Percentiles rank a stretch among this genome's conserved stretches.
Conservation (phyloP, 495 filamentous ascomycete genomes). For the Cudoniella acicularis region DNA sequence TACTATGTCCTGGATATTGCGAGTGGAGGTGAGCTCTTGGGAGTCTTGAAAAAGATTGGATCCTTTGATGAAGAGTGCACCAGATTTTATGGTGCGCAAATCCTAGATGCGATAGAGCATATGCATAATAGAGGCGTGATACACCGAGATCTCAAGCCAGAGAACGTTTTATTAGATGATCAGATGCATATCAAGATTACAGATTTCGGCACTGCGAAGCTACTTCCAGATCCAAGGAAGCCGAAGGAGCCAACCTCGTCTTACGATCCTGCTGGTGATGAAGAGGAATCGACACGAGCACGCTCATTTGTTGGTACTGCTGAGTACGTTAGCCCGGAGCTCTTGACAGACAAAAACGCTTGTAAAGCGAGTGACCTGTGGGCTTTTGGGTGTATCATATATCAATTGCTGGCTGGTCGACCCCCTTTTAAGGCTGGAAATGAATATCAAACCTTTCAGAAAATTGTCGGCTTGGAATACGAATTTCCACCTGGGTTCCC, state of each 20-base stretch:
- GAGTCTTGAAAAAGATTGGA: constrained; percentile 86
- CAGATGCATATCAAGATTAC: constrained; percentile 99
- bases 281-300: constrained; percentile 66
- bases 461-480: constrained; percentile 92
- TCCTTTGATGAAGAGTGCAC: constrained; percentile 97
- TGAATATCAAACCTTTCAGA: constrained; percentile 97
- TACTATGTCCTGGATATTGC: constrained; percentile 97
- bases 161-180: constrained; percentile 92
- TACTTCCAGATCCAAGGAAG: constrained; percentile 61
- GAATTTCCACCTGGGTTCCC: constrained; percentile 92
- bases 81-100: constrained; percentile 91
- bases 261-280: constrained; percentile 17
- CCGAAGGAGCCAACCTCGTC: constrained; percentile 11
- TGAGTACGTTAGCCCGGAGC: constrained; percentile 96
- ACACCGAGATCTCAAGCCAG: constrained; percentile 94
- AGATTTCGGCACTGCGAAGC: constrained; percentile 96
- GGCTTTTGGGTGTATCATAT: constrained; percentile 99
- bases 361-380: constrained; percentile 98
- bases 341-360: constrained; percentile 91
- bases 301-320: constrained; percentile 97
- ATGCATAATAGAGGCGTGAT: constrained; percentile 97
- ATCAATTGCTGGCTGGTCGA: constrained; percentile 87
- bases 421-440: constrained; percentile 98
- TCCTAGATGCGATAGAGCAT: constrained; percentile 93
- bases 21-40: constrained; percentile 86